These are phyloP conservation scores for Arthroderma sp. DNA, from an alignment of 2,329 filamentous ascomycete species.

Conservation along the genomic window DNA sequence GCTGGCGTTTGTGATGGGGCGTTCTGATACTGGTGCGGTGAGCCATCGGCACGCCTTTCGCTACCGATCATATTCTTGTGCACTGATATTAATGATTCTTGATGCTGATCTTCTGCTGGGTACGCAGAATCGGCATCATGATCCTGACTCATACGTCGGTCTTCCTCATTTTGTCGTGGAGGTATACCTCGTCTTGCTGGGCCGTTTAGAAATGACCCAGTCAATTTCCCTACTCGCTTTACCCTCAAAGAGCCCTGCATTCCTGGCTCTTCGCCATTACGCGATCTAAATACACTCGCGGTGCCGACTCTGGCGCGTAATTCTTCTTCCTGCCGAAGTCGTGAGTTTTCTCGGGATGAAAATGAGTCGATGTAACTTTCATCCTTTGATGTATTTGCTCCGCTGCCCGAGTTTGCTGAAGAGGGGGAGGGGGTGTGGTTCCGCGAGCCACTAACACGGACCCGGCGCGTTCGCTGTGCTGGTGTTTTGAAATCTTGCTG, in stretches of 20 bases:
- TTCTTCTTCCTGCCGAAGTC: not conserved
- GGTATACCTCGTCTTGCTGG: conserved; percentile 62
- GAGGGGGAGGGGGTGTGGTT: conserved; percentile 29
- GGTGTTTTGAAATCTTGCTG: conserved; percentile 24
- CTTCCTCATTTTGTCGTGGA: conserved; percentile 50
- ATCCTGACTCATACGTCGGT: conserved; percentile 30
- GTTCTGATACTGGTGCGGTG: conserved; percentile 11
- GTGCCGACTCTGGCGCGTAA: conserved; percentile 15
- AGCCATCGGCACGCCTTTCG: conserved; percentile 9
- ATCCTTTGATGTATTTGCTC: conserved; percentile 16
- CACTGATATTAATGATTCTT: not conserved
- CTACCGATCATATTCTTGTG: conserved; percentile 2
- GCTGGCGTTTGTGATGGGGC: conserved; percentile 11
- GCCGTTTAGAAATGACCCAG: conserved; percentile 66
- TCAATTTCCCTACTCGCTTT: conserved; percentile 61
- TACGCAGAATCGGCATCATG: conserved; percentile 7
- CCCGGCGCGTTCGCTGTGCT: conserved; percentile 31
- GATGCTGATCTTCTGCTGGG: not conserved
- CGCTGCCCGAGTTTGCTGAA: conserved; percentile 24
- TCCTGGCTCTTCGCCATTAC: conserved; percentile 49
- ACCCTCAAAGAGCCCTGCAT: conserved; percentile 63
- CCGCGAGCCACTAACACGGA: conserved; percentile 22
- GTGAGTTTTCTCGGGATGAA: not conserved
- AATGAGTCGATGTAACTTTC: not conserved
- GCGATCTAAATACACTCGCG: conserved; percentile 26